Evolutionary conservation across 495 filamentous ascomycete genomes (phyloP).

Genomic region (Trichoderma orchidacearum): DNA sequence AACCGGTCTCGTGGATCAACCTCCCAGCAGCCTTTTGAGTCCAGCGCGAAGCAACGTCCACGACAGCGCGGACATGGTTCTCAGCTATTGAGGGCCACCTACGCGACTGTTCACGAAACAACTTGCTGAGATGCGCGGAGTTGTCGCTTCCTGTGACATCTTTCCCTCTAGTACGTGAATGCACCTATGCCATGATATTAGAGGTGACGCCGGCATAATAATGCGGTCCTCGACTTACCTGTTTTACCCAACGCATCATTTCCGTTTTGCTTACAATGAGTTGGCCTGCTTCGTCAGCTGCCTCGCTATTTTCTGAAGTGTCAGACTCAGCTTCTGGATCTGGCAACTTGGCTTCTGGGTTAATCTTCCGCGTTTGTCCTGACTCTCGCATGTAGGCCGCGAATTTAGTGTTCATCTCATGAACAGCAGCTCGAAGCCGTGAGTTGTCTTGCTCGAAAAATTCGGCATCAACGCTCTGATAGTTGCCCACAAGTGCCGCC

Average conservation of each 20-base stretch:
- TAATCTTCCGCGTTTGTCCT: neutral
- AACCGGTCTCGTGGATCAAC: neutral
- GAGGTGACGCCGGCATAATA: neutral
- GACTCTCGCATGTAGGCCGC: conserved; percentile 4
- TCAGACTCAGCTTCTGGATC: neutral
- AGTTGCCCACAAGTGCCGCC: conserved; percentile 8
- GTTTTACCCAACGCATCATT: neutral
- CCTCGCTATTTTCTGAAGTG: neutral
- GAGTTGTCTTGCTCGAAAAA: conserved; percentile 4
- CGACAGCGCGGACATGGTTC: neutral
- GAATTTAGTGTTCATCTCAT: conserved; percentile 6
- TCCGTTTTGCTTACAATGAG: neutral
- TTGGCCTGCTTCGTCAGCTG: neutral
- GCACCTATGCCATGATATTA: neutral
- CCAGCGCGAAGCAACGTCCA: neutral
- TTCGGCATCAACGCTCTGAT: conserved; percentile 3
- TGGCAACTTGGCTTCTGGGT: neutral
- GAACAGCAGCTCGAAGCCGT: conserved; percentile 6
- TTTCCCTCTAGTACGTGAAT: neutral
- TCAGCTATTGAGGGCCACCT: neutral
- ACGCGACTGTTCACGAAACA: conserved; percentile 30
- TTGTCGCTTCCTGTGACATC: conserved; percentile 33
- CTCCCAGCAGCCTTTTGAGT: neutral
- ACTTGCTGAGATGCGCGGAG: conserved; percentile 22
- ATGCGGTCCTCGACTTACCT: neutral